A percentile compares a stretch with the other conserved stretches of the same genome.
Evolutionary conservation across 2,329 filamentous ascomycete species (phyloP).

Genomic region (Ceratocystis alfenasii): DNA sequence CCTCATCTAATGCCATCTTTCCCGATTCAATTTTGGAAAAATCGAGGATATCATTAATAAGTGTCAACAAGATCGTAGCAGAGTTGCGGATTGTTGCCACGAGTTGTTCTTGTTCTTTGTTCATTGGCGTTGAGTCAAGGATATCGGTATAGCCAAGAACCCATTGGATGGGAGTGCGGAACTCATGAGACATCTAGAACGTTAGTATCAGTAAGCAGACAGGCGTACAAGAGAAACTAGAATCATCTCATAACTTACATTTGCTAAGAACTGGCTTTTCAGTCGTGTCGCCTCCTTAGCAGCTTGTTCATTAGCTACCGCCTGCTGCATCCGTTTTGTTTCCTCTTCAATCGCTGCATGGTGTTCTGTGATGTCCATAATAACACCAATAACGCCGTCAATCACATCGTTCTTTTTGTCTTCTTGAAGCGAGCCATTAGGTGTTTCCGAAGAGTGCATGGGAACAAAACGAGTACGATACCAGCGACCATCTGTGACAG

Average conservation of each 20-base stretch:
- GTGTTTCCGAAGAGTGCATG: conserved; percentile 34
- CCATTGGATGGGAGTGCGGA: conserved; percentile 65
- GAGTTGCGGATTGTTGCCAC: conserved; percentile 69
- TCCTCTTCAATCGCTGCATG: conserved; percentile 52
- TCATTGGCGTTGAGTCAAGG: conserved; percentile 53
- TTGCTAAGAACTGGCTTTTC: conserved; percentile 68
- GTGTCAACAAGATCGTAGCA: conserved; percentile 67
- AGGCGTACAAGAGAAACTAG: background rate
- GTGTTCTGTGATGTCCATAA: conserved; percentile 66
- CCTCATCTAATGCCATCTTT: conserved; percentile 64
- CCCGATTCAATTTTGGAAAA: conserved; percentile 80
- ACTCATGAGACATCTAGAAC: conserved; percentile 63
- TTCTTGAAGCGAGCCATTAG: conserved; percentile 7
- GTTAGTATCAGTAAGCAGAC: background rate
- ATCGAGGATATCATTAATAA: conserved; percentile 85
- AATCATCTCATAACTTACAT: conserved; percentile 31
- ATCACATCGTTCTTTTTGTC: conserved; percentile 35
- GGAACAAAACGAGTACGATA: conserved; percentile 62
- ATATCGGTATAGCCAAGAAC: conserved; percentile 72
- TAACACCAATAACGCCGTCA: conserved; percentile 65
- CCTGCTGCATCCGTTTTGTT: conserved; percentile 55
- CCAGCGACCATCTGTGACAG: conserved; percentile 44
- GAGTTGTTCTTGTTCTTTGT: conserved; percentile 60
- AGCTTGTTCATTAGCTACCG: conserved; percentile 63
- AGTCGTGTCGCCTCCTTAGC: conserved; percentile 70